Percentiles rank a stretch among this genome's conserved stretches.
Conservation (phyloP, 2,329 filamentous ascomycete genomes). For the Tolypocladium sp. region DNA sequence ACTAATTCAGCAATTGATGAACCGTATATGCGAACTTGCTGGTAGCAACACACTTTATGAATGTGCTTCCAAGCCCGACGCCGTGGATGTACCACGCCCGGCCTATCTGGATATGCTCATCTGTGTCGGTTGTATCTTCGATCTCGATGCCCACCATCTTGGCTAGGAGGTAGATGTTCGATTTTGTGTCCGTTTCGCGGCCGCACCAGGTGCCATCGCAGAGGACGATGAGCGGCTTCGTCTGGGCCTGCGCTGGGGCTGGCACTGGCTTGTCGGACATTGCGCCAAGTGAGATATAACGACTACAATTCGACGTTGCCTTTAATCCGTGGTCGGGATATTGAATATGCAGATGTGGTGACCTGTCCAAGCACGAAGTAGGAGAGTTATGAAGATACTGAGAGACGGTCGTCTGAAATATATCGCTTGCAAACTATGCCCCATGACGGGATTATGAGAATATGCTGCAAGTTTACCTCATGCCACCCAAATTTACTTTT, state of each 20-base stretch:
- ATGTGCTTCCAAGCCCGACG: not conserved
- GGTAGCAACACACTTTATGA: not conserved
- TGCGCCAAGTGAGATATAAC: not conserved
- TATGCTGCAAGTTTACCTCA: not conserved
- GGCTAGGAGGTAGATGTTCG: constrained; percentile 10
- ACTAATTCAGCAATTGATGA: not conserved
- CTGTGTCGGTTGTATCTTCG: not conserved
- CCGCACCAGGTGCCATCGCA: constrained; percentile 13
- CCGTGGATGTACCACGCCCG: not conserved
- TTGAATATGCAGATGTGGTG: too few relatives aligned
- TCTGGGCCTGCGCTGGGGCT: not conserved
- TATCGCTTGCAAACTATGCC: too few relatives aligned
- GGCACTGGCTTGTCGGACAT: not conserved
- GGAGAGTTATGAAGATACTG: not conserved
- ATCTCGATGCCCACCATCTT: not conserved
- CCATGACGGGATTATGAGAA: too few relatives aligned
- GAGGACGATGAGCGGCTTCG: constrained; percentile 4
- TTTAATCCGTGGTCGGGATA: too few relatives aligned
- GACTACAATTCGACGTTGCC: not conserved
- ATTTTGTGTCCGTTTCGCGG: constrained; percentile 7
- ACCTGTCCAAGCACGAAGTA: not conserved
- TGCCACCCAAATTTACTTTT: not conserved
- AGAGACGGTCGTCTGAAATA: not conserved
- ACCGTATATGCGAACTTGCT: not conserved
- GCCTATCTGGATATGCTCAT: not conserved